Base-by-base conservation (phyloP, 371 early-diverging fungal genomes). In the Entomophthora muscae region DNA sequence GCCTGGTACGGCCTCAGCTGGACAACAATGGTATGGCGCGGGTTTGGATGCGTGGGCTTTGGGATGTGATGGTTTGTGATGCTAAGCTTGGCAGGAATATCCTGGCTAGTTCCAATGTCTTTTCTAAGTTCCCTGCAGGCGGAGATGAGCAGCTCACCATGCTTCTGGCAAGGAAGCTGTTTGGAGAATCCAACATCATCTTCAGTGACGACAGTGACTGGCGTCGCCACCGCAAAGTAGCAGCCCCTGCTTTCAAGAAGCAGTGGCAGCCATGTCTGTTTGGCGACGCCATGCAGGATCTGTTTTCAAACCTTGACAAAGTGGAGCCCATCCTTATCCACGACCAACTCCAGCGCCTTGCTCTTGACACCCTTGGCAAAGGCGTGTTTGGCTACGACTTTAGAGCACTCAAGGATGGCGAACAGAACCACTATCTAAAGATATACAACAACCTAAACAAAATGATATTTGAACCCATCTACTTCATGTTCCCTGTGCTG, bases 361-460 rank as follows among this genome's bases (percentile, higher is more conserved):
- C 63, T 30, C 17, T 52, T 2, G 63, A 63, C 31, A 32, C 32
- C 1, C 13, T 63, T 2, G 63, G 63, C 1, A 51, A 61, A 51
- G 61, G 61, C 5, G n/a, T 61, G 31, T 61, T 61, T 30, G 52
- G 32, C 26, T 10, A 52, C 5, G 52, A 61, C 52, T 61, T 61
- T 24, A 27, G 52, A 51, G 61, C 61, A 3, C 17, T 61, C n/a
- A 61, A 61, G 27, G 52, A 29, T 61, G 17, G 17, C 1, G 52
- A 28, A 51, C 21, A 17, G 7, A 21, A 5, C 27, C n/a, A 23
- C 10, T 26, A 27, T 2, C n/a, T n/a, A n/a, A n/a, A n/a, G n/a
- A n/a, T n/a, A n/a, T n/a, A n/a, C n/a, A n/a, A n/a, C n/a, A n/a
- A 7, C 23, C 1, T 17, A 52, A 13, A 2, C 32, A 5, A 52